A percentile compares a stretch with the other conserved stretches of the same genome.
These are phyloP conservation scores for Naegleria lovaniensis DNA, from an alignment of 208 protist genomes.

Conservation along the genomic window DNA sequence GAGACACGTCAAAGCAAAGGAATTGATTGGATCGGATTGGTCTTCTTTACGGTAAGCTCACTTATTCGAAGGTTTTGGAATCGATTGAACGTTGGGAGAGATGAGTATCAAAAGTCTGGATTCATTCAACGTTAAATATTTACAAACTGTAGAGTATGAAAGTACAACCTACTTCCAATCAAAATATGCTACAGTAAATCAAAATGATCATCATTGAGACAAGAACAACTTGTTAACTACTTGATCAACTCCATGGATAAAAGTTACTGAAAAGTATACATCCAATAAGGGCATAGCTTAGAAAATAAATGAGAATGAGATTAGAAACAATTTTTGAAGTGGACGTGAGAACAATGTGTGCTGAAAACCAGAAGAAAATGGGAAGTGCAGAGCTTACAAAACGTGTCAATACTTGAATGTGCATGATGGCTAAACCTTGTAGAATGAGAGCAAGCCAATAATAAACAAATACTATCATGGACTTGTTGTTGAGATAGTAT, in stretches of 20 bases:
- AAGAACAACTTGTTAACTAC: too few species aligned
- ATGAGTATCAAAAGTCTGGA: too few species aligned
- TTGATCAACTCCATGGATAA: constrained; percentile 12
- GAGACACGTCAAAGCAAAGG: too few species aligned
- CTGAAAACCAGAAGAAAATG: not conserved
- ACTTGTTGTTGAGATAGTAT: not conserved
- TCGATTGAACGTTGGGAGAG: too few species aligned
- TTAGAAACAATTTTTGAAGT: not conserved
- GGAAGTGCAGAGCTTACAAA: not conserved
- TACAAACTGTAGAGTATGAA: too few species aligned
- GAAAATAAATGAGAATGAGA: not conserved
- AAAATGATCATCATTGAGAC: too few species aligned
- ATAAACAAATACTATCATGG: not conserved
- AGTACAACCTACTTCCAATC: too few species aligned
- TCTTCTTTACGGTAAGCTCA: too few species aligned
- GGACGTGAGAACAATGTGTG: not conserved
- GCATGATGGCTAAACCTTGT: not conserved
- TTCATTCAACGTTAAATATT: too few species aligned
- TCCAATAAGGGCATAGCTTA: not conserved
- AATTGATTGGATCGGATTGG: too few species aligned
- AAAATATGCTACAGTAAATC: too few species aligned
- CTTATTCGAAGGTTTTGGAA: too few species aligned
- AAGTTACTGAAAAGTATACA: constrained; percentile 10
- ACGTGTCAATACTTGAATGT: constrained; percentile 11
- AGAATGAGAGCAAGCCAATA: not conserved